phyloP scores from a whole-genome alignment of 305 asterid species.

The Ilex paraguariensis region DNA sequence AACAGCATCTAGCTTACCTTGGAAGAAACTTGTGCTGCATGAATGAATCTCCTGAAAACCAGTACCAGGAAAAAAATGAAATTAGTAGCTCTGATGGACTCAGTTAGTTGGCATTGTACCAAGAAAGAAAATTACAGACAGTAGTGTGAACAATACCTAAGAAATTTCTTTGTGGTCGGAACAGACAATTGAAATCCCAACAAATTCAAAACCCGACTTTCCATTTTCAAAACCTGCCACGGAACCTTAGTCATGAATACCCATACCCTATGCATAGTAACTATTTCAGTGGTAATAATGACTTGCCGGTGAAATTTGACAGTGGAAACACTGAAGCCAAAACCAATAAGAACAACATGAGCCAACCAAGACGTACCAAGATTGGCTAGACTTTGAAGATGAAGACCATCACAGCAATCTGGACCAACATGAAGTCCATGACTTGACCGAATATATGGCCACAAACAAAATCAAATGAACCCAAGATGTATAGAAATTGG shows the following conservation, averaged over 20 bases:
- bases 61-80: conserved; percentile 3
- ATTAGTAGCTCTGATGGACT: conserved; percentile 11
- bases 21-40: conserved; percentile 90
- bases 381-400: too few species aligned
- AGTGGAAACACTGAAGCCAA: too few species aligned
- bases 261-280: too few species aligned
- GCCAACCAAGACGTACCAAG: too few species aligned
- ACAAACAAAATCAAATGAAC: too few species aligned
- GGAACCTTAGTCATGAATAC: conserved; percentile 4
- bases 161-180: conserved; percentile 89
- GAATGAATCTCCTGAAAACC: conserved; percentile 79
- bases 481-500: too few species aligned
- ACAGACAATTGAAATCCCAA: conserved; percentile 67
- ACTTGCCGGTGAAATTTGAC: too few species aligned
- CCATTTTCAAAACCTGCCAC: conserved; percentile 76
- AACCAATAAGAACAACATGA: too few species aligned
- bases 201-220: conserved; percentile 55
- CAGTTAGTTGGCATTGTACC: conserved; percentile 7
- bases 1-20: conserved; percentile 36
- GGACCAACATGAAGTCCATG: too few species aligned
- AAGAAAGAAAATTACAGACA: conserved; percentile 10
- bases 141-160: conserved; percentile 39
- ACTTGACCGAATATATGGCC: too few species aligned
- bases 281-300: too few species aligned
- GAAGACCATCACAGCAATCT: too few species aligned